phyloP scores from a whole-genome alignment of 177 flowering plant species.

The Vitis hybrid region DNA sequence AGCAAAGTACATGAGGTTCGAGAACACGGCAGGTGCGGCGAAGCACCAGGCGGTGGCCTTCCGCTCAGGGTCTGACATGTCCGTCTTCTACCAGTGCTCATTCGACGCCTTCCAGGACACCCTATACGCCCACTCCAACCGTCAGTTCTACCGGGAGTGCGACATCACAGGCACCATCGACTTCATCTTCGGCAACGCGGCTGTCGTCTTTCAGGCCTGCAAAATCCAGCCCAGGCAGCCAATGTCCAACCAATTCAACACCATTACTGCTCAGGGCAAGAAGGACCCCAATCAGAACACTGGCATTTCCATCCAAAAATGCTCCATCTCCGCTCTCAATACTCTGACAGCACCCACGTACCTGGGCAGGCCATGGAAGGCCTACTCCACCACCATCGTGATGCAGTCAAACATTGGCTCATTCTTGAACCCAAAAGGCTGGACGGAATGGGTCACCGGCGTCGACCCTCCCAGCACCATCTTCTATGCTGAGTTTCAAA shows the following conservation, averaged over 20 bases:
- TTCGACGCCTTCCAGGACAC: conserved; percentile 69
- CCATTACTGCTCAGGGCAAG: conserved; percentile 70
- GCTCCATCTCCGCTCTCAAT: conserved; percentile 25
- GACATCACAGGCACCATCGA: conserved; percentile 67
- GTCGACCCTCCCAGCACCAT: conserved; percentile 40
- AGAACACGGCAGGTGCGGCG: conserved; percentile 60
- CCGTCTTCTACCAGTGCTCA: conserved; percentile 49
- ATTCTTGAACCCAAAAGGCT: conserved; percentile 31
- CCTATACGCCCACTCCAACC: conserved; percentile 53
- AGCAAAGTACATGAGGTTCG: conserved; percentile 55
- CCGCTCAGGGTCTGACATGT: conserved; percentile 44
- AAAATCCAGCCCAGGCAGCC: conserved; percentile 46
- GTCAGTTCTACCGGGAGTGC: conserved; percentile 69
- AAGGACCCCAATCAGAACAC: conserved; percentile 54
- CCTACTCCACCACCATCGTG: conserved; percentile 53
- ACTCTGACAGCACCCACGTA: conserved; percentile 29
- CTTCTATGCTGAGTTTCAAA: conserved; percentile 61
- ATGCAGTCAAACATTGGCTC: conserved; percentile 55
- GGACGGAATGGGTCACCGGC: conserved; percentile 30
- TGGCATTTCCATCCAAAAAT: conserved; percentile 54
- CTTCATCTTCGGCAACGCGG: conserved; percentile 72
- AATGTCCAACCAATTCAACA: conserved; percentile 36
- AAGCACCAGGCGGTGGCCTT: conserved; percentile 67
- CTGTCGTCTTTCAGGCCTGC: conserved; percentile 62
- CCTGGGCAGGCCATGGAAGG: conserved; percentile 74